Evolutionary conservation across 2,329 filamentous ascomycete genomes (phyloP).

Genomic region (Shiraia sp.): DNA sequence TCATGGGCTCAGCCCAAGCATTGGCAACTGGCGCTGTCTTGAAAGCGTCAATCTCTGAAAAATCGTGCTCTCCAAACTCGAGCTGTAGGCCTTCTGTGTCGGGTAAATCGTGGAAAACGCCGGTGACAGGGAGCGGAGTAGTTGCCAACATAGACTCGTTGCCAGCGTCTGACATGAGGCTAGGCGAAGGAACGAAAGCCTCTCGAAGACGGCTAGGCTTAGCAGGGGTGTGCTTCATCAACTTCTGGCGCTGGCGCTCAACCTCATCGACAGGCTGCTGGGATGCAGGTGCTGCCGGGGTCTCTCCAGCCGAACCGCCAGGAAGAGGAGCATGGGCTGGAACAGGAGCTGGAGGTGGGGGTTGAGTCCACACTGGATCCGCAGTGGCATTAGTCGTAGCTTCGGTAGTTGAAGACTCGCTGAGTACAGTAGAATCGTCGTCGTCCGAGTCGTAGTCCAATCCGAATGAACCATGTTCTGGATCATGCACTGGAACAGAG

Average conservation of each 20-base stretch:
- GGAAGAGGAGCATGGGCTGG: slow-evolving; percentile 41
- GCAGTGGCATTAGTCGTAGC: slow-evolving; percentile 12
- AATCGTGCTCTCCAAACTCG: slow-evolving; percentile 19
- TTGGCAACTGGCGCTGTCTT: slow-evolving; percentile 14
- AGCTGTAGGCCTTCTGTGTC: slow-evolving; percentile 17
- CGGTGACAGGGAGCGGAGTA: slow-evolving; percentile 17
- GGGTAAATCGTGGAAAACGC: slow-evolving; percentile 27
- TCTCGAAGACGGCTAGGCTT: slow-evolving; percentile 41
- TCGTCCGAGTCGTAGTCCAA: slow-evolving; percentile 30
- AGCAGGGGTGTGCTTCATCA: slow-evolving; percentile 40
- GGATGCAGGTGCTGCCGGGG: slow-evolving; percentile 5
- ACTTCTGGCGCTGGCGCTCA: slow-evolving; percentile 31
- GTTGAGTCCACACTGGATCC: slow-evolving; percentile 35
- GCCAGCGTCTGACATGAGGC: slow-evolving; percentile 31
- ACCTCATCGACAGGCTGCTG: slow-evolving; percentile 27
- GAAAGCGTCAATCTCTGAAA: slow-evolving; percentile 15
- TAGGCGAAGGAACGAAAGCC: slow-evolving; percentile 38
- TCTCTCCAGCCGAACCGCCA: slow-evolving; percentile 8
- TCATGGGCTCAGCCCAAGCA: slow-evolving; percentile 15
- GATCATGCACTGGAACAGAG: slow-evolving; percentile 7
- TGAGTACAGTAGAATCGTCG: slow-evolving; percentile 15
- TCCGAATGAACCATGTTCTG: slow-evolving; percentile 22
- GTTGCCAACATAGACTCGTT: slow-evolving; percentile 21
- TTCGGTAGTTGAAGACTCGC: slow-evolving; percentile 20
- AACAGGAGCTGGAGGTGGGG: slow-evolving; percentile 40